Conservation (phyloP, 1,284 basidiomycete species). For the Pyrrhoderma lamaoense region DNA sequence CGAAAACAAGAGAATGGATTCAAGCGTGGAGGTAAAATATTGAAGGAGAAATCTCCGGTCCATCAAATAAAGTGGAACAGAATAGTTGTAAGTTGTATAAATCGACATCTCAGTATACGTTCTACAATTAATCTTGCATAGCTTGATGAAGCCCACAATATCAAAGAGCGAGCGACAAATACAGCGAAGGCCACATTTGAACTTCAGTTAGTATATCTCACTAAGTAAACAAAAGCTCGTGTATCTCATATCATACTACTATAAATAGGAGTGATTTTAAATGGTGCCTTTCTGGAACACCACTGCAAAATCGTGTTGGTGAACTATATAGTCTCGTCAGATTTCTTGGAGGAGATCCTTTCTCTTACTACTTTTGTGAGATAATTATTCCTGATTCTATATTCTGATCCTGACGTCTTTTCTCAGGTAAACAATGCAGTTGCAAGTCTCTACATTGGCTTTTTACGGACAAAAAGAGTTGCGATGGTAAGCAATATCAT, state of each 20-base stretch:
- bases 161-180: conserved; percentile 91
- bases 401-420: conserved; percentile 18
- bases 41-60: conserved; percentile 85
- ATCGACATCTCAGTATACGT: background rate
- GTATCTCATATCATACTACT: no score
- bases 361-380: conserved; percentile 90
- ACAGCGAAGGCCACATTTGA: conserved; percentile 96
- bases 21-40: conserved; percentile 75
- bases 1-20: conserved; percentile 91
- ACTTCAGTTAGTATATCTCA: conserved; percentile 36
- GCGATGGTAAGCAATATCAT: conserved; percentile 56
- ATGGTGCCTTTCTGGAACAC: conserved; percentile 99
- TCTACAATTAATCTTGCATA: conserved; percentile 24
- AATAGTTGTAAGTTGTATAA: conserved; percentile 44
- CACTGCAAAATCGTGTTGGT: conserved; percentile 92
- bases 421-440: conserved; percentile 66
- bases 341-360: conserved; percentile 88
- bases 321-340: conserved; percentile 95
- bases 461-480: conserved; percentile 77
- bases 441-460: conserved; percentile 91
- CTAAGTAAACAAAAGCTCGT: no score
- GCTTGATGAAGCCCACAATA: conserved; percentile 98
- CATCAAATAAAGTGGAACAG: conserved; percentile 87
- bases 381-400: conserved; percentile 18
- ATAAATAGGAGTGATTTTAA: conserved; percentile 58